Evolutionary conservation across 805 yeast genomes (phyloP), one percentile per base, ranked within the genome.

Genomic region (Candida ascalaphidarum): DNA sequence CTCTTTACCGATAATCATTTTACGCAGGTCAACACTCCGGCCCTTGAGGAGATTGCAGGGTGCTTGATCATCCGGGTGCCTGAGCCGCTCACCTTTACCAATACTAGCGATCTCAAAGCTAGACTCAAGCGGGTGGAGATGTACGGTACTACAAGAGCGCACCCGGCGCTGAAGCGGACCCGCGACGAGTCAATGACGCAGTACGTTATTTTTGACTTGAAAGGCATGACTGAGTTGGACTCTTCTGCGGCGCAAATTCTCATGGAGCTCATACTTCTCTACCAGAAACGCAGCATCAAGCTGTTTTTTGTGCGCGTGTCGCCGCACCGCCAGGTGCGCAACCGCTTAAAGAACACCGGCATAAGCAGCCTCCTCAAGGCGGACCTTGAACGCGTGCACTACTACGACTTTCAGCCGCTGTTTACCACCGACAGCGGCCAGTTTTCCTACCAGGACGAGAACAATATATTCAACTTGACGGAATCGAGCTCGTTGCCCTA

Each of bases 61-160:
- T 61, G 67, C 39, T 43, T 62, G 9, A 61, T 61, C 8, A 50
- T 62, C 13, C 58, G 53, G 32, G 59, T 62, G 20, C 68, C 68
- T 2, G 68, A 62, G 37, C 67, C 68, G 7, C 41, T 62, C 23
- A 59, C 66, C 3, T 62, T 62, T 36, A 56, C 65, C 11, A 62
- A 62, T 32, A 49, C 61, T 17, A 55, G 50, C 34, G 68, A 62
- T 35, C 43, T 62, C 28, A 47, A 56, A 26, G 36, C 58, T 11
- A 39, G 69, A 21, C 46, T 62, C 21, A 55, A 52, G 33, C 30
- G 69, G 22, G 58, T 62, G 9, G 69, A 62, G 32, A 41, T 58
- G 48, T 60, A 55, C 33, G 69, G 69, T 7, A 59, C 67, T 1
- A 52, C 66, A 2, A 52, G 44, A 29, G 64, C 66, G 0, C 69